Percentiles rank a stretch among this genome's conserved stretches.
Conservation (phyloP, 2,329 filamentous ascomycete species). For the Alternaria atra region DNA sequence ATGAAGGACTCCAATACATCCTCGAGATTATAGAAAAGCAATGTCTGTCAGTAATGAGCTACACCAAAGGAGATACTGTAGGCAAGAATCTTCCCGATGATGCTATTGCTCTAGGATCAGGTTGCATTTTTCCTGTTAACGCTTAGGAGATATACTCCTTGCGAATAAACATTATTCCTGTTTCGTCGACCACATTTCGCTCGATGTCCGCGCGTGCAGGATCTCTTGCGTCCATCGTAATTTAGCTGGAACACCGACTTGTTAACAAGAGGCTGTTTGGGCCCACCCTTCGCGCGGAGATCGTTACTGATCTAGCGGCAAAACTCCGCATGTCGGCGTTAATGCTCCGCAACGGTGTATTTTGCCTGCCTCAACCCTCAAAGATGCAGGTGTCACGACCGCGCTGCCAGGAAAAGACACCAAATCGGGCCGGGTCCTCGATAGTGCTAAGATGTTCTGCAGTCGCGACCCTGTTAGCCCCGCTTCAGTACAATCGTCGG, state of each 20-base stretch:
- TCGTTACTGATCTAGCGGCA: background rate
- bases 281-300: background rate
- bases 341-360: background rate
- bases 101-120: background rate
- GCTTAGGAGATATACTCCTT: background rate
- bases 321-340: constrained; percentile 8
- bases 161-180: background rate
- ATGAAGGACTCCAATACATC: background rate
- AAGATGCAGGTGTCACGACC: background rate
- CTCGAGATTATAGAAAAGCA: constrained; percentile 5
- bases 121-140: background rate
- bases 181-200: background rate
- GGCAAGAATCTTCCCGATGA: background rate
- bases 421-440: background rate
- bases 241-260: background rate
- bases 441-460: background rate
- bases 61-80: background rate
- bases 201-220: background rate
- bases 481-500: constrained; percentile 1
- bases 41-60: background rate
- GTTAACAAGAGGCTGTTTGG: background rate
- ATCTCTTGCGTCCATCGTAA: background rate
- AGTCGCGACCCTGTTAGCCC: background rate
- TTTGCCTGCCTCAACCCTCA: background rate
- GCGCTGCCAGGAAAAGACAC: background rate